Percentiles rank a stretch among this genome's conserved stretches.
Evolutionary conservation across 2,329 filamentous ascomycete species (phyloP).

Genomic region (Ophiocordyceps polyrhachis-furcata): DNA sequence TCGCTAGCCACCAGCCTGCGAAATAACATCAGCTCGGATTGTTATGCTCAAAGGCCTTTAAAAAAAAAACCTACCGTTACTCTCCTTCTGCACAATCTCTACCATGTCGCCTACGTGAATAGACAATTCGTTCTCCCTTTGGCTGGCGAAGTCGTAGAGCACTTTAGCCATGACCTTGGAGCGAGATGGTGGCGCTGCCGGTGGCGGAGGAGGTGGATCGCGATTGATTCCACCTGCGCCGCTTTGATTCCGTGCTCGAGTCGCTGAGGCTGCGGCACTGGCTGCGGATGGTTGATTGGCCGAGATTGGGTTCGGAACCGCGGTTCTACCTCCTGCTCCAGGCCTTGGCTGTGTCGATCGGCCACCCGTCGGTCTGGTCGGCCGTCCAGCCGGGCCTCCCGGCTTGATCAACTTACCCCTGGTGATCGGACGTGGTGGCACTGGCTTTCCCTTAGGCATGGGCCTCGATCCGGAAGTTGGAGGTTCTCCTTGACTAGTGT

Average conservation of each 20-base stretch:
- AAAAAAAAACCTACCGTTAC: slow-evolving; percentile 64
- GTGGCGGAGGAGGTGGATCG: slow-evolving; percentile 46
- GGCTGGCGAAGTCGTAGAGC: slow-evolving; percentile 77
- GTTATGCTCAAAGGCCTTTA: neutral
- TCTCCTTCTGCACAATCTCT: slow-evolving; percentile 83
- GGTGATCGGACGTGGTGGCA: slow-evolving; percentile 78
- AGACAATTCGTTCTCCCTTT: slow-evolving; percentile 69
- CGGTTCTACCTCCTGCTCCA: slow-evolving; percentile 4
- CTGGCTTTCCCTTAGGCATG: slow-evolving; percentile 71
- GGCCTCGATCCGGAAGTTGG: slow-evolving; percentile 66
- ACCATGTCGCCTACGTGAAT: slow-evolving; percentile 66
- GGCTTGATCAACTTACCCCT: slow-evolving; percentile 83
- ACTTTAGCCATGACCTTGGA: slow-evolving; percentile 74
- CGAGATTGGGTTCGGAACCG: neutral
- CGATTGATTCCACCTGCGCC: slow-evolving; percentile 30
- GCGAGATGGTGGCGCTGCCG: slow-evolving; percentile 38
- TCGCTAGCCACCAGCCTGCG: slow-evolving; percentile 92
- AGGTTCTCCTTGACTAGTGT: slow-evolving; percentile 70
- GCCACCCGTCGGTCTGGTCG: slow-evolving; percentile 46
- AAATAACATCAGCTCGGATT: slow-evolving; percentile 12
- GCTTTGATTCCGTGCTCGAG: slow-evolving; percentile 36
- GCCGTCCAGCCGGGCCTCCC: slow-evolving; percentile 66
- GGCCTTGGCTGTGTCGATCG: slow-evolving; percentile 26
- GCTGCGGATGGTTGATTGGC: neutral
- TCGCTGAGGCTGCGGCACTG: slow-evolving; percentile 11